These are phyloP conservation scores for Pythium brachiatum DNA, from an alignment of 352 stramenopile species.

Conservation along the genomic window DNA sequence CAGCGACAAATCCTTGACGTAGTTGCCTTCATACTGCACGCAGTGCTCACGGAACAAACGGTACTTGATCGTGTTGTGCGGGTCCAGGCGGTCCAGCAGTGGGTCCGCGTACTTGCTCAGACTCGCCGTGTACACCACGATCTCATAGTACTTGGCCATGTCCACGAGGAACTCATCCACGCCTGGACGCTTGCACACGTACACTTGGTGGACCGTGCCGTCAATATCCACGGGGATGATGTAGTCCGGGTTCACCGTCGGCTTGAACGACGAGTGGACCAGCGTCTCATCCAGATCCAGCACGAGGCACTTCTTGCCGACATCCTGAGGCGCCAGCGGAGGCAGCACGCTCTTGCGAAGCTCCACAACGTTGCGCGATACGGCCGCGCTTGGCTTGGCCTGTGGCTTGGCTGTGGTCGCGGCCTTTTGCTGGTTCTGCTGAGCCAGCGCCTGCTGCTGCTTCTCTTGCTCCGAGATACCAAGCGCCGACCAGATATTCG, in stretches of 20 bases:
- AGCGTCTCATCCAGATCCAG: constrained; percentile 98
- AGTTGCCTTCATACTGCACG: constrained; percentile 95
- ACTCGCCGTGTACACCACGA: constrained; percentile 98
- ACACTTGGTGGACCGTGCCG: constrained; percentile 81
- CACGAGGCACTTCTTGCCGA: constrained; percentile 88
- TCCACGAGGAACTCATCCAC: constrained; percentile 96
- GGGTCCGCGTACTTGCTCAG: constrained; percentile 98
- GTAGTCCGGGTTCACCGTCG: constrained; percentile 93
- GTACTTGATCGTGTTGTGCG: constrained; percentile 84
- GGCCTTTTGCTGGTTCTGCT: constrained; percentile 18
- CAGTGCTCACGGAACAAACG: constrained; percentile 94
- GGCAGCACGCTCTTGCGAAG: constrained; percentile 60
- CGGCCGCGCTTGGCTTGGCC: constrained; percentile 8
- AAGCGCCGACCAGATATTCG: constrained; percentile 66
- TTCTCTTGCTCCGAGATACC: constrained; percentile 63
- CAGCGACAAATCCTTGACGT: constrained; percentile 97
- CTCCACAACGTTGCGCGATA: constrained; percentile 39
- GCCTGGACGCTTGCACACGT: constrained; percentile 90
- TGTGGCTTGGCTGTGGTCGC: constrained; percentile 11
- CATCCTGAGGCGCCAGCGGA: constrained; percentile 40
- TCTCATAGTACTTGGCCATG: constrained; percentile 97
- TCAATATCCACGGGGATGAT: constrained; percentile 98
- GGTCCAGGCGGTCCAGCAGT: constrained; percentile 95
- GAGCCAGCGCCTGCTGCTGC: constrained; percentile 23
- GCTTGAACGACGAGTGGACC: constrained; percentile 96